Base-by-base conservation (phyloP, 495 filamentous ascomycete genomes). In the Clavariopsis aquatica region DNA sequence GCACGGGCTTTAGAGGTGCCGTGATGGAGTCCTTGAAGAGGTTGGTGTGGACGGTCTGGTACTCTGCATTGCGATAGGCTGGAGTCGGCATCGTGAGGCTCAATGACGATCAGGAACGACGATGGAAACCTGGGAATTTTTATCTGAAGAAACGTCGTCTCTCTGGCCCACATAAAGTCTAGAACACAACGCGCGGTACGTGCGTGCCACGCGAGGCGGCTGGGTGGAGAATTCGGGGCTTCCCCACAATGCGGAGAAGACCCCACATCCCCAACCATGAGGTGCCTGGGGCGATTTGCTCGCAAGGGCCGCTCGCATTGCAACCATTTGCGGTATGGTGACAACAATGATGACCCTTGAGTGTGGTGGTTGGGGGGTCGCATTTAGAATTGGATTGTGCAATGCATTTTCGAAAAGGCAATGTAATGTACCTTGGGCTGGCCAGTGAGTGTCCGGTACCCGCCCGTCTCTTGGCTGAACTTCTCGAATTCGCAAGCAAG, bases 1-100 rank as follows among this genome's bases (percentile, higher is more conserved):
- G 70, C 5, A 79, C 75, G 6, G 52, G 36, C 17, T 65, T 43
- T 4, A 66, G 54, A 7, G 66, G 60, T 29, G 22, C 55, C 1
- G 57, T 62, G 20, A 65, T 55, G 17, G 60, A 63, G 45, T 54
- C 53, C 24, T 55, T 65, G 55, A 65, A 71, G 57, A 71, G 66
- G 52, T 65, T 61, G 34, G 12, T 19, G 46, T 71, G 69, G 9
- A 62, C 61, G 19, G 58, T 36, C 29, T 71, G 69, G 58, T 66
- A 66, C 26, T 69, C 66, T 1, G 34, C 36, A 47, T 71, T 52
- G 12, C 43, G 45, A 52, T 71, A 71, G 41, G 31, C 20, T n/a
- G 52, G 52, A 22, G 31, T 19, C 19, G 29, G 27, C 52, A 56
- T 56, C 38, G 38, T 43, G 8, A n/a, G n/a, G 38, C 38, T 9